A percentile compares a stretch with the other conserved stretches of the same genome.
These are phyloP conservation scores for Arabis alpina DNA, from an alignment of 345 rosid species.

Conservation along the genomic window DNA sequence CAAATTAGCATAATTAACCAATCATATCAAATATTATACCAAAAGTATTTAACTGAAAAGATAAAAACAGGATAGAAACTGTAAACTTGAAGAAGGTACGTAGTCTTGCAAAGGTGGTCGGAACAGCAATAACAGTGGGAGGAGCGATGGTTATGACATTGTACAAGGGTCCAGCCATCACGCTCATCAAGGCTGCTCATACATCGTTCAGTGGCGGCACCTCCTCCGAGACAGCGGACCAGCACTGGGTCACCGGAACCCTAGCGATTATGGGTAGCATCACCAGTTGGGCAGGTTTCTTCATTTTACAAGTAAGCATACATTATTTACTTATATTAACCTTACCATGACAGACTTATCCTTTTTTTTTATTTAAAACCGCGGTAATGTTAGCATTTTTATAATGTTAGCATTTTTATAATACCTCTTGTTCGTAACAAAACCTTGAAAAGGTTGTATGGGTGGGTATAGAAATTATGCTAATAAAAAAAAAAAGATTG, in stretches of 20 bases:
- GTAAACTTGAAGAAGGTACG: conserved; percentile 61
- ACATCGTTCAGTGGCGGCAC: conserved; percentile 38
- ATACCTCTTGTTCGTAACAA: no score
- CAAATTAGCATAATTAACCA: conserved; percentile 13
- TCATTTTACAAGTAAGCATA: conserved; percentile 74
- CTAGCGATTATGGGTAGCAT: conserved; percentile 65
- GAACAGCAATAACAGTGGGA: conserved; percentile 68
- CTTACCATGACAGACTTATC: background rate
- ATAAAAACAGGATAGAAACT: conserved; percentile 61
- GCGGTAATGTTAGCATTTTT: no score
- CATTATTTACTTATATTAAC: background rate
- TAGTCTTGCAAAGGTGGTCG: conserved; percentile 74
- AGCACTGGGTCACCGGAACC: conserved; percentile 71
- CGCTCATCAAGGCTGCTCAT: conserved; percentile 50
- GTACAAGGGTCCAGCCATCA: conserved; percentile 80
- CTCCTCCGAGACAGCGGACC: conserved; percentile 44
- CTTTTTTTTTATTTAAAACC: no score
- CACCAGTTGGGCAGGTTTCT: conserved; percentile 76
- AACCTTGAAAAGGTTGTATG: no score
- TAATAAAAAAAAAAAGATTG: no score
- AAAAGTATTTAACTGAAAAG: background rate
- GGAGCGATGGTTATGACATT: conserved; percentile 98
- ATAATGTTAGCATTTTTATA: no score
- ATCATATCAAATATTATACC: background rate
- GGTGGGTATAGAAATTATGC: no score